Evolutionary conservation across 306 rosid species (phyloP), one percentile per base, ranked within the genome.

Genomic region (Acacia crassicarpa): DNA sequence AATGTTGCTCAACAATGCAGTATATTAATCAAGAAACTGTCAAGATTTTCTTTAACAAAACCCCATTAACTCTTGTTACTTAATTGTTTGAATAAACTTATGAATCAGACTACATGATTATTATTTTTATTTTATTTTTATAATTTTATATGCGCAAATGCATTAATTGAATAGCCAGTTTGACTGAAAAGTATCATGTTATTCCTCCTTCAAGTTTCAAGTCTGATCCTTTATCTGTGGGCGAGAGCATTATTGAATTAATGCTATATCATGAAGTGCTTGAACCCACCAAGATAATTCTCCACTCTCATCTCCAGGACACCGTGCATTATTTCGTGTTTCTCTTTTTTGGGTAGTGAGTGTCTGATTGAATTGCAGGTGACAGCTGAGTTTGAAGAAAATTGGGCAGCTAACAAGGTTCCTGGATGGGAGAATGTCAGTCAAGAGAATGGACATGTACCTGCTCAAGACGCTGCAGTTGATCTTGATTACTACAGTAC

Each of bases 401-500:
- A 81, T 79, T 95, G 97, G 99, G 84, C 61, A n/a, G 83, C 73
- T 76, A 95, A 95, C 61, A 85, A 44, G 30, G 78, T 92, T 40
- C 86, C 75, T 16, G 98, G 95, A 74, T 95, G 99, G 99, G 97
- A 90, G 78, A 86, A 81, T 78, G 91, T 62, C 56, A 72, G 49
- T 85, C 91, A 90, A 84, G 97, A 89, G 51, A 85, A 89, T 89
- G 99, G 91, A 54, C 87, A 86, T 67, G 84, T 75, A 74, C 79
- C 87, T 79, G 83, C 86, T 70, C 84, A 81, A 83, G 90, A 83
- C 73, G 67, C 88, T 76, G 79, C 88, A 59, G 88, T 95, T 75
- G 98, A 93, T 90, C 99, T 95, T 84, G 94, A 95, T 84, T 95
- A 89, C 89, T 93, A 89, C 82, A 89, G 92, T 89, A 85, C 96